Conservation (phyloP, 169 alveolate genomes). For the Cryptosporidium muris region DNA sequence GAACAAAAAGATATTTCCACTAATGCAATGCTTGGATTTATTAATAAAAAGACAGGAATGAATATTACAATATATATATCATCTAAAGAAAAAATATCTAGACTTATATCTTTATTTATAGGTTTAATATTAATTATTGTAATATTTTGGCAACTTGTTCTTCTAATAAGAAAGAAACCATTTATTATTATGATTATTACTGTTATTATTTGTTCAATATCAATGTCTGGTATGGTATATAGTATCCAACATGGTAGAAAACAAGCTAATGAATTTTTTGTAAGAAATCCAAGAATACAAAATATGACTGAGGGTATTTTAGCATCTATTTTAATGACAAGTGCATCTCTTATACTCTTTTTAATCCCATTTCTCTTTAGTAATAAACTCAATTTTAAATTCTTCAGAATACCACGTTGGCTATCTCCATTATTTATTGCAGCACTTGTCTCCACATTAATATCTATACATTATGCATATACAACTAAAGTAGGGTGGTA, state of each 20-base stretch:
- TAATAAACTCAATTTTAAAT: slow-evolving; percentile 17
- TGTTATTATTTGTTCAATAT: slow-evolving; percentile 41
- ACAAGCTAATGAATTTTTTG: slow-evolving; percentile 66
- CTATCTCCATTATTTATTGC: slow-evolving; percentile 1
- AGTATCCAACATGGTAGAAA: slow-evolving; percentile 66
- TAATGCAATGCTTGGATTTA: slow-evolving; percentile 35
- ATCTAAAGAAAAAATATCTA: slow-evolving; percentile 40
- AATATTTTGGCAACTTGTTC: slow-evolving; percentile 6
- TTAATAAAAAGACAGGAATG: slow-evolving; percentile 52
- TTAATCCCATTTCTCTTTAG: slow-evolving; percentile 18
- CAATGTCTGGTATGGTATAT: slow-evolving; percentile 67
- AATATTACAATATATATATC: slow-evolving; percentile 16
- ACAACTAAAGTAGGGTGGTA: slow-evolving; percentile 49
- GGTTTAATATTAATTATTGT: slow-evolving; percentile 1
- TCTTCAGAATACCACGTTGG: slow-evolving; percentile 21
- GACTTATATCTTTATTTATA: slow-evolving; percentile 8
- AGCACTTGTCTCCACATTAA: not conserved
- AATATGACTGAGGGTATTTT: slow-evolving; percentile 48
- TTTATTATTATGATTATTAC: slow-evolving; percentile 62
- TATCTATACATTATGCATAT: slow-evolving; percentile 28
- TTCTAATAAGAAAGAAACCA: slow-evolving; percentile 41
- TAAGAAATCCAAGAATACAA: slow-evolving; percentile 63
- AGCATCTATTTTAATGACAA: slow-evolving; percentile 50
- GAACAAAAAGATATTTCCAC: slow-evolving; percentile 62
- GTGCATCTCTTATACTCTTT: slow-evolving; percentile 35